These are phyloP conservation scores for Colletotrichum sojae DNA, from an alignment of 2,329 filamentous ascomycete genomes.

Conservation along the genomic window DNA sequence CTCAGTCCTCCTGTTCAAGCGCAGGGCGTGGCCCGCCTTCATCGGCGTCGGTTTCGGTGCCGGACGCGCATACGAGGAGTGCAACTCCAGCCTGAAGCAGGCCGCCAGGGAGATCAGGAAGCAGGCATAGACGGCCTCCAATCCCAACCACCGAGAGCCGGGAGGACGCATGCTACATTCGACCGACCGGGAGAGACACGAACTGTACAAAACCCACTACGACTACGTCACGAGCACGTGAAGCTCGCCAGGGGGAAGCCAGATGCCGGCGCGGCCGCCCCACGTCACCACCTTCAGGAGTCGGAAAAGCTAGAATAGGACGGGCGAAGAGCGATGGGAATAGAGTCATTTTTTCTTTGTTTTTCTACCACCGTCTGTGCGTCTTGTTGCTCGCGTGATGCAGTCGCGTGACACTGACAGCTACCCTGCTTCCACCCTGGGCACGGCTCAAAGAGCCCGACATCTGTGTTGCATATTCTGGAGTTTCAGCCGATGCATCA, in stretches of 20 bases:
- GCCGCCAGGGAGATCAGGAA: conserved; percentile 71
- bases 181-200: conserved; percentile 34
- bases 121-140: conserved; percentile 54
- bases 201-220: conserved; percentile 50
- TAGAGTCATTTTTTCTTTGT: conserved; percentile 41
- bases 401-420: background rate
- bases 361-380: conserved; percentile 15
- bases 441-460: background rate
- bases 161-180: conserved; percentile 42
- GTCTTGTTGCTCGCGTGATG: background rate
- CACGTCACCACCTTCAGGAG: conserved; percentile 30
- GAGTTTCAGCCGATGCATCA: too few relatives aligned
- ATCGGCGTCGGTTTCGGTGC: conserved; percentile 95
- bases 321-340: conserved; percentile 38
- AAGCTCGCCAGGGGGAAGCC: conserved; percentile 32
- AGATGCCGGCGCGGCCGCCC: conserved; percentile 25
- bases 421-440: background rate
- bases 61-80: conserved; percentile 97
- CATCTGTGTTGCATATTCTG: too few relatives aligned
- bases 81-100: conserved; percentile 83
- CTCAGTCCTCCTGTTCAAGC: conserved; percentile 97
- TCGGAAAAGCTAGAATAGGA: conserved; percentile 35
- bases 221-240: conserved; percentile 37
- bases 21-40: conserved; percentile 97
- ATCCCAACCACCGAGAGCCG: conserved; percentile 27